Evolutionary conservation across 306 rosid genomes (phyloP).

Genomic region (Luffa aegyptiaca): DNA sequence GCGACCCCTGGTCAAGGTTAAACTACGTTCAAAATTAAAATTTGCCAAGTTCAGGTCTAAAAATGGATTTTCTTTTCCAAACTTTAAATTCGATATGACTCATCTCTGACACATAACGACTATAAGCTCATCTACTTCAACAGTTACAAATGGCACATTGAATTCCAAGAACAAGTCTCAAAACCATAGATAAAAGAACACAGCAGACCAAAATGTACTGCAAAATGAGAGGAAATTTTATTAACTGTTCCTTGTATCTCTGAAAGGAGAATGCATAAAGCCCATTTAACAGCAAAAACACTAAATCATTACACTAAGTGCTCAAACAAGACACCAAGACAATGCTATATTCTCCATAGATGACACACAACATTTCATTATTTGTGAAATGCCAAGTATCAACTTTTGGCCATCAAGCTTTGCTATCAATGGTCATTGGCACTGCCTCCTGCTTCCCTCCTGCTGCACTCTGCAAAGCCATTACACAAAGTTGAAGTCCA

Average conservation of each 20-base stretch:
- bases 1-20: no score
- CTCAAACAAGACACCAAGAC: background rate
- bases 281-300: background rate
- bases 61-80: no score
- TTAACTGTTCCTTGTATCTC: background rate
- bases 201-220: background rate
- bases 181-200: background rate
- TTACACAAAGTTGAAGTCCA: background rate
- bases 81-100: no score
- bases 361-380: background rate
- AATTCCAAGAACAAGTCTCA: background rate
- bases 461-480: conserved; percentile 18
- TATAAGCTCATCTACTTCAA: no score
- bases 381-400: background rate
- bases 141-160: no score
- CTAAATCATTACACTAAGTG: background rate
- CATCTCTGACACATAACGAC: no score
- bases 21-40: no score
- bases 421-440: conserved; percentile 48
- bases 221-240: background rate
- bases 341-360: background rate
- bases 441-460: conserved; percentile 33
- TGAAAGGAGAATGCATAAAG: background rate
- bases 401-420: conserved; percentile 21
- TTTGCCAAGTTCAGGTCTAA: no score